A percentile compares a stretch with the other conserved stretches of the same genome.
Evolutionary conservation across 2,329 filamentous ascomycete genomes (phyloP).

Genomic region (Colletotrichum sp.): DNA sequence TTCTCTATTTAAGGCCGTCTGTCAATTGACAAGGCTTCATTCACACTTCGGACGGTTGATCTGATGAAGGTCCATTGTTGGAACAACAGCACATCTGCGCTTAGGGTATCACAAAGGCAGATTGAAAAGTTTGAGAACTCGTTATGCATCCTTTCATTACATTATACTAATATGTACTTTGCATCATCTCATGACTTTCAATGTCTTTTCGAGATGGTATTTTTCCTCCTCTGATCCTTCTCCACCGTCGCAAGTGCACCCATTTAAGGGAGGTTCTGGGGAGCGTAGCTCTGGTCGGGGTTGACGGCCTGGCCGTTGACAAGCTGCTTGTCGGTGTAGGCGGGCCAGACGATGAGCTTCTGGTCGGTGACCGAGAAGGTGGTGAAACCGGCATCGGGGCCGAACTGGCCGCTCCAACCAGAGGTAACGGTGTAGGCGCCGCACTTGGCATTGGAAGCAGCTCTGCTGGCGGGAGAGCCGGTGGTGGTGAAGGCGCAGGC

Average conservation of each 20-base stretch:
- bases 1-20: not conserved
- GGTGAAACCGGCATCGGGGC: slow-evolving; percentile 56
- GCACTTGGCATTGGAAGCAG: slow-evolving; percentile 46
- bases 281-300: slow-evolving; percentile 53
- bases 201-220: not conserved
- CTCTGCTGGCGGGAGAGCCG: slow-evolving; percentile 40
- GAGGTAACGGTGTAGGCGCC: slow-evolving; percentile 56
- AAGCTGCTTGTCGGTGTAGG: slow-evolving; percentile 59
- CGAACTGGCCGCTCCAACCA: slow-evolving; percentile 63
- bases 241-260: no score
- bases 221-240: not conserved
- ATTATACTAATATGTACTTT: not conserved
- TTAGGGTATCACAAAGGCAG: not conserved
- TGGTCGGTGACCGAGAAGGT: slow-evolving; percentile 55
- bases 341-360: slow-evolving; percentile 54
- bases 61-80: not conserved
- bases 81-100: not conserved
- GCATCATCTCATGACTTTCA: not conserved
- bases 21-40: not conserved
- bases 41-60: not conserved
- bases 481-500: slow-evolving; percentile 45
- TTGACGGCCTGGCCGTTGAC: slow-evolving; percentile 46
- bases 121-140: not conserved
- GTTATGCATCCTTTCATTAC: not conserved
- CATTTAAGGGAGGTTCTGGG: slow-evolving; percentile 24